Evolutionary conservation across 768 basidiomycete species (phyloP), one percentile per base, ranked within the genome.

Genomic region (Dioszegia hungarica): DNA sequence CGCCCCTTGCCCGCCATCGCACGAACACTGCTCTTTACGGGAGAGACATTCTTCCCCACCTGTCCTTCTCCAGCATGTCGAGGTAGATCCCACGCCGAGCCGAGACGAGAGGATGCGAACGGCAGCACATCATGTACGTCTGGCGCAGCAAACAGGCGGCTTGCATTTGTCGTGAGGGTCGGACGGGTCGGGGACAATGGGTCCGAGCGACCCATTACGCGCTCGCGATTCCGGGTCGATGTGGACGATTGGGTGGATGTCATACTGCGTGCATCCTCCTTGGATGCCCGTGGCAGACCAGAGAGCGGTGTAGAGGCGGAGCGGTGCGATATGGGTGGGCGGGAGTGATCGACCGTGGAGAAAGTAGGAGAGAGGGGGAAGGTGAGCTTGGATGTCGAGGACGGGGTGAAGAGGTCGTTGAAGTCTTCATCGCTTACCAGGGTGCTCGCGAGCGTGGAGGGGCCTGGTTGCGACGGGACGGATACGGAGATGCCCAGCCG

Each of bases 161-260:
- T 38, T 5, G 15, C 22, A 22, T 24, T 38, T 17, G 49, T 12
- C 8, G 22, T 6, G 3, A 51, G 10, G 28, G 34, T 44, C 20
- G 47, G 56, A 2, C 36, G 54, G 5, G 57, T 39, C 2, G 41
- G 31, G 5, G n/a, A n/a, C n/a, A n/a, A n/a, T n/a, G n/a, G 50
- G 28, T n/a, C 29, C 27, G 0, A 64, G 19, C n/a, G n/a, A 0
- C 64, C 60, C 60, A 65, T 58, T 6, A 62, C 64, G n/a, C 64
- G 28, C 19, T 65, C 64, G 1, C 64, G 57, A 44, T 55, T 45
- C 17, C 29, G 45, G 8, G 43, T 33, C 2, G 64, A 65, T 27
- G 44, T 25, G 3, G 50, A 56, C 5, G 62, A 60, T 22, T 52
- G 49, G 12, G 50, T 44, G n/a, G 52, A 55, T 15, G 39, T 44